phyloP scores from a whole-genome alignment of 2,329 filamentous ascomycete genomes.

The Fusarium phyllophilum region DNA sequence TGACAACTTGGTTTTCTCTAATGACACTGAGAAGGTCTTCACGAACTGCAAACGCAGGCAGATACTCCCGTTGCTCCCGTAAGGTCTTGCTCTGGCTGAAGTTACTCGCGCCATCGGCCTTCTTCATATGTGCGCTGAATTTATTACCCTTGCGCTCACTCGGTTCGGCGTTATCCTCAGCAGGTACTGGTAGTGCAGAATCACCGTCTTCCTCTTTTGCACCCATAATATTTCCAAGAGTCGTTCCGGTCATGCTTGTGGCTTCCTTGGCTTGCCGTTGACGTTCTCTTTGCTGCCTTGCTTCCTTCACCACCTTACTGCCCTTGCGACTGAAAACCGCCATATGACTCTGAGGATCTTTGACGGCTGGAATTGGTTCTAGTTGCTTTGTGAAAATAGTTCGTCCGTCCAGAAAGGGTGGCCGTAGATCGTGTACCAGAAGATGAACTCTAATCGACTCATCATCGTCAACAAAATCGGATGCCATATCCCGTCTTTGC shows the following conservation, averaged over 20 bases:
- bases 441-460: conserved; percentile 90
- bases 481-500: conserved; percentile 82
- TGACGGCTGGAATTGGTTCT: conserved; percentile 91
- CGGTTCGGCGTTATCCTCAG: conserved; percentile 73
- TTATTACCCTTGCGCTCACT: conserved; percentile 67
- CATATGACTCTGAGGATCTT: conserved; percentile 97
- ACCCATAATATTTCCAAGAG: conserved; percentile 93
- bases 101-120: conserved; percentile 82
- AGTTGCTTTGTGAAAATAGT: conserved; percentile 98
- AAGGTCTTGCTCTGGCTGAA: conserved; percentile 95
- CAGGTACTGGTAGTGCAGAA: conserved; percentile 81
- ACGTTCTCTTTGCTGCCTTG: conserved; percentile 89
- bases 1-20: conserved; percentile 94
- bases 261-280: conserved; percentile 95
- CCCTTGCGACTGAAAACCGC: conserved; percentile 97
- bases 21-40: conserved; percentile 94
- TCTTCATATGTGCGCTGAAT: conserved; percentile 91
- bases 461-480: conserved; percentile 85
- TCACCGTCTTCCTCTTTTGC: conserved; percentile 94
- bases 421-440: conserved; percentile 90
- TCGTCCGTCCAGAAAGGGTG: conserved; percentile 92
- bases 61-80: conserved; percentile 88
- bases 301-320: conserved; percentile 90
- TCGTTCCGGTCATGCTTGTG: conserved; percentile 90
- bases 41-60: conserved; percentile 95